Base-by-base conservation (phyloP, 306 rosid genomes). In the Prunus mongolica region DNA sequence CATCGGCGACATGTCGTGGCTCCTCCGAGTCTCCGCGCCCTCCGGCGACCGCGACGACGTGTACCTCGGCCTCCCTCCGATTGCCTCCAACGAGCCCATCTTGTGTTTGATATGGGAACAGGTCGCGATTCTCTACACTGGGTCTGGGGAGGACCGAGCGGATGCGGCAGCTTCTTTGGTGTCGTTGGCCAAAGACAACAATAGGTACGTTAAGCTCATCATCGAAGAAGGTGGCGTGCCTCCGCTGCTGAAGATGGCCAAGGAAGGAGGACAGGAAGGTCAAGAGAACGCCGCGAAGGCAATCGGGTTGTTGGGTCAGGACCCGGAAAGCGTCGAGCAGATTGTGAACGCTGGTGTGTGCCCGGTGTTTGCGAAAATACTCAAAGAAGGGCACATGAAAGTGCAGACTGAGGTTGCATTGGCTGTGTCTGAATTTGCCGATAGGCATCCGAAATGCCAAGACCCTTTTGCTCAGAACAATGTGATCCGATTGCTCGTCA, bases 1-100 rank as follows among this genome's bases (percentile, higher is more conserved):
- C 12, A 69, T 91, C 3, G 97, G 95, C 0, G 95, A 91, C 38
- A 91, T 91, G 58, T 91, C 91, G 3, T 91, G 97, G 97, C 89
- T 91, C 41, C 92, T 91, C 44, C 86, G 93, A 2, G 95, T 91
- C 28, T 89, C 97, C 0, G 92, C 87, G 61, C 76, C 91, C 1
- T 84, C 89, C 2, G 89, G 80, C 12, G 92, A 86, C 65, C 94
- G 92, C 12, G 94, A 85, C 51, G 93, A 89, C 15, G 91, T 82
- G 79, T 85, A 86, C 69, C 81, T 91, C 7, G 95, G 97, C n/a
- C 83, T 91, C 8, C 97, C 97, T 4, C 97, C 97, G 0, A 91
- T 89, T 14, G 93, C 97, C 0, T 61, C 91, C 24, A 88, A 86
- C 60, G 97, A 91, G 78, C 97, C 97, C 0, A 91, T 91, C 16